Evolutionary conservation across 768 basidiomycete species (phyloP).

Genomic region (Brasilioporus rufonigricans): DNA sequence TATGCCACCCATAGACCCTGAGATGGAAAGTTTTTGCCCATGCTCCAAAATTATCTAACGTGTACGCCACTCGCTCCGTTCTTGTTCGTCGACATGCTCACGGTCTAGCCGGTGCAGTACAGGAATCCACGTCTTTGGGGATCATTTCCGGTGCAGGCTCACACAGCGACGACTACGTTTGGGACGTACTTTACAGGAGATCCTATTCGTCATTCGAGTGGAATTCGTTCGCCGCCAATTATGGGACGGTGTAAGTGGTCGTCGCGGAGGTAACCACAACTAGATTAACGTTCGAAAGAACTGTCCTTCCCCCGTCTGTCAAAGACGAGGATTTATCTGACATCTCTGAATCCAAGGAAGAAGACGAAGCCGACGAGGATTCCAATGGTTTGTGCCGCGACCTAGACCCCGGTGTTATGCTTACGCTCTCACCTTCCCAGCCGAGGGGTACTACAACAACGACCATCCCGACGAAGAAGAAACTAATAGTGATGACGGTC

Average conservation of each 20-base stretch:
- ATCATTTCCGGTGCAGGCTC: not conserved
- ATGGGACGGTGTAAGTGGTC: slow-evolving; percentile 60
- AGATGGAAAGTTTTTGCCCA: slow-evolving; percentile 78
- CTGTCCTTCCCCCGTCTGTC: slow-evolving; percentile 59
- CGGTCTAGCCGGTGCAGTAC: slow-evolving; percentile 17
- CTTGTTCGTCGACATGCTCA: not conserved
- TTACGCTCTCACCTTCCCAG: slow-evolving; percentile 34
- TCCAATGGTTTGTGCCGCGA: slow-evolving; percentile 60
- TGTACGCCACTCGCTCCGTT: slow-evolving; percentile 37
- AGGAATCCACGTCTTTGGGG: slow-evolving; percentile 19
- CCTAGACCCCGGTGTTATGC: not conserved
- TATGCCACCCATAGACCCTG: slow-evolving; percentile 42
- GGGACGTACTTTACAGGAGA: slow-evolving; percentile 80
- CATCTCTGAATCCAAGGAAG: slow-evolving; percentile 61
- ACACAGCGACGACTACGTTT: slow-evolving; percentile 65
- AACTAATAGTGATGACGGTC: slow-evolving; percentile 40
- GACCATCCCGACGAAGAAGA: slow-evolving; percentile 78
- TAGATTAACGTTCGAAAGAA: slow-evolving; percentile 36
- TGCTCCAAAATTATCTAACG: slow-evolving; percentile 71
- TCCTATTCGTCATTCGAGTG: slow-evolving; percentile 59
- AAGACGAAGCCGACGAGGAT: slow-evolving; percentile 80
- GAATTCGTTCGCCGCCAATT: slow-evolving; percentile 51
- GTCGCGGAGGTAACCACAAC: not conserved
- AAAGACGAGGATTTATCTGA: slow-evolving; percentile 55
- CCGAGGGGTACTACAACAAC: slow-evolving; percentile 82